Evolutionary conservation across 2,329 filamentous ascomycete species (phyloP).

Genomic region (Colletotrichum sidae): DNA sequence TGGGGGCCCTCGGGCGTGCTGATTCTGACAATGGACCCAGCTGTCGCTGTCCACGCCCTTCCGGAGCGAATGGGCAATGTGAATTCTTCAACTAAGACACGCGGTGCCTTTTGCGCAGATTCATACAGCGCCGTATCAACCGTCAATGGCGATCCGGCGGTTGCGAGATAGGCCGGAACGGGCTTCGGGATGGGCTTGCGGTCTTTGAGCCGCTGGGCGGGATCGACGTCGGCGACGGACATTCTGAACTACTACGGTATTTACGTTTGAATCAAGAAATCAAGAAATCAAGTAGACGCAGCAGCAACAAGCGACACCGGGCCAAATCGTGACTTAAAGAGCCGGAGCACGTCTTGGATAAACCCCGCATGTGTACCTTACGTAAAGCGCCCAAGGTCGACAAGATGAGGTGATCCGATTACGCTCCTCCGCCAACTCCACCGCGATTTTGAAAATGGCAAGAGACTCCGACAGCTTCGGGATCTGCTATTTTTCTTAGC

Average conservation of each 20-base stretch:
- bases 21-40: conserved; percentile 77
- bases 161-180: conserved; percentile 61
- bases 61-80: conserved; percentile 80
- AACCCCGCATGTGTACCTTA: conserved; percentile 31
- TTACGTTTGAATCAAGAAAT: conserved; percentile 11
- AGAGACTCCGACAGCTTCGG: not conserved
- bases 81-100: conserved; percentile 61
- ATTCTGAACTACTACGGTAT: conserved; percentile 25
- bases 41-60: conserved; percentile 76
- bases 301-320: not conserved
- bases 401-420: conserved; percentile 16
- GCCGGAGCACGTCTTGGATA: not conserved
- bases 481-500: not conserved
- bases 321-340: not conserved
- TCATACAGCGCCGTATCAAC: conserved; percentile 66
- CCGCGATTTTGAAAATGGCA: conserved; percentile 1
- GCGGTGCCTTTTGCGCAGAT: conserved; percentile 64
- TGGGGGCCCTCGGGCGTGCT: conserved; percentile 83
- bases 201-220: conserved; percentile 51
- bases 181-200: conserved; percentile 59
- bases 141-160: conserved; percentile 54
- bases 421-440: conserved; percentile 24
- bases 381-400: conserved; percentile 18
- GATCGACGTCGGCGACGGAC: conserved; percentile 19
- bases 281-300: not conserved